Conservation (phyloP, 495 filamentous ascomycete species). For the Aspergillus incahuasiensis region DNA sequence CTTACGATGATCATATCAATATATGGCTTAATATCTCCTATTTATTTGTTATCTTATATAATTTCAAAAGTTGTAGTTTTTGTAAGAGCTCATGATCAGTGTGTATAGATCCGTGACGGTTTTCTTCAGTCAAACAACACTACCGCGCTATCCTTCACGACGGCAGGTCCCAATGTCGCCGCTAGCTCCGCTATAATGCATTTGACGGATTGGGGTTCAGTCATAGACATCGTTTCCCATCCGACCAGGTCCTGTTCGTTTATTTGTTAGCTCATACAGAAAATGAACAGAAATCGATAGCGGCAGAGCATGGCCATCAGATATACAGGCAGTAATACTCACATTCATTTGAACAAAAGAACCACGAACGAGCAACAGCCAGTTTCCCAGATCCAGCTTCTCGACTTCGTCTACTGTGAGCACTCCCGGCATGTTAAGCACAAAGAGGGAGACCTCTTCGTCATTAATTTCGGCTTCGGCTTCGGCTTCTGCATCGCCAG, state of each 20-base stretch:
- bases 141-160: constrained; percentile 51
- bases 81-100: too few species aligned
- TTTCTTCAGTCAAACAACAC: constrained; percentile 35
- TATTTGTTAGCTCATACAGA: not conserved
- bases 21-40: not conserved
- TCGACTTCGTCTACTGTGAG: constrained; percentile 60
- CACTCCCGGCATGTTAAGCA: constrained; percentile 71
- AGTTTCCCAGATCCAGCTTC: constrained; percentile 58
- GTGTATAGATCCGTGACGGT: too few species aligned
- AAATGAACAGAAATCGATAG: too few species aligned
- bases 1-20: not conserved
- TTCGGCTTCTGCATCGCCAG: constrained; percentile 8
- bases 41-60: too few species aligned
- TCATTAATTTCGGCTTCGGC: constrained; percentile 36
- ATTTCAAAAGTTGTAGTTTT: too few species aligned
- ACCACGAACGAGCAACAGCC: constrained; percentile 41
- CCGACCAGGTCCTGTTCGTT: constrained; percentile 50
- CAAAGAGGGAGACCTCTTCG: constrained; percentile 56
- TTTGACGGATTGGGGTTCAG: constrained; percentile 52
- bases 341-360: constrained; percentile 44
- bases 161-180: constrained; percentile 66
- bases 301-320: too few species aligned
- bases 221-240: constrained; percentile 60
- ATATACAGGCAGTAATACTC: constrained; percentile 11
- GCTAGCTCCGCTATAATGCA: constrained; percentile 70